Evolutionary conservation across 108 stramenopile species (phyloP).

Genomic region (Heterococcus sp.): DNA sequence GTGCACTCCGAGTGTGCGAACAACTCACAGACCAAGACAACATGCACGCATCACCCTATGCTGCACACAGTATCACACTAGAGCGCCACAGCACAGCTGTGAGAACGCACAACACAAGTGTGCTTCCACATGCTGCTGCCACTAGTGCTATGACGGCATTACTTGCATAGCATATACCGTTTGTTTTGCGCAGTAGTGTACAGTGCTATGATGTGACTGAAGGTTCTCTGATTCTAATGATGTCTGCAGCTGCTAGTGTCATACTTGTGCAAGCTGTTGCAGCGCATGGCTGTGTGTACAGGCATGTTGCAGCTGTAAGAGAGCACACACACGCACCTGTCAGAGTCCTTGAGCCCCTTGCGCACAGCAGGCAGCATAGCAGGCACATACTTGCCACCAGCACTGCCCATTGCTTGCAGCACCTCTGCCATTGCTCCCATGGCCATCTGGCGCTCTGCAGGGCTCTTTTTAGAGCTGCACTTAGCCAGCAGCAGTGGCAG

Average conservation of each 20-base stretch:
- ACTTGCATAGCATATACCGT: too few species aligned
- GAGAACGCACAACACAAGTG: too few species aligned
- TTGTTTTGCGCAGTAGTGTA: too few species aligned
- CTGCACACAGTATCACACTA: too few species aligned
- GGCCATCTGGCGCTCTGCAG: constrained; percentile 88
- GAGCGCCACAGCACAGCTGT: too few species aligned
- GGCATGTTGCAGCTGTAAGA: too few species aligned
- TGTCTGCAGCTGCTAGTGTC: neutral
- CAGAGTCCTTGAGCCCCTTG: neutral
- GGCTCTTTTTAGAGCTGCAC: constrained; percentile 77
- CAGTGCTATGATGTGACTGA: too few species aligned
- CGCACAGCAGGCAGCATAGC: neutral
- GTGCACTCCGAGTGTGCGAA: neutral
- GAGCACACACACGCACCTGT: neutral
- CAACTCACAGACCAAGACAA: too few species aligned
- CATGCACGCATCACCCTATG: too few species aligned
- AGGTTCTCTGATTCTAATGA: neutral
- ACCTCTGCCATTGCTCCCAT: constrained; percentile 90
- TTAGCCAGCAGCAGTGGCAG: constrained; percentile 79
- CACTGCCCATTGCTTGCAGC: neutral
- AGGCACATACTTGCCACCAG: neutral
- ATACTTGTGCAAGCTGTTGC: neutral
- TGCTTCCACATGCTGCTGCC: too few species aligned
- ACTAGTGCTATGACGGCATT: too few species aligned
- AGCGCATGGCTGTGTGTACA: neutral